These are phyloP conservation scores for Hanseniaspora pseudoguilliermondii DNA, from an alignment of 805 yeast genomes.

Conservation along the genomic window DNA sequence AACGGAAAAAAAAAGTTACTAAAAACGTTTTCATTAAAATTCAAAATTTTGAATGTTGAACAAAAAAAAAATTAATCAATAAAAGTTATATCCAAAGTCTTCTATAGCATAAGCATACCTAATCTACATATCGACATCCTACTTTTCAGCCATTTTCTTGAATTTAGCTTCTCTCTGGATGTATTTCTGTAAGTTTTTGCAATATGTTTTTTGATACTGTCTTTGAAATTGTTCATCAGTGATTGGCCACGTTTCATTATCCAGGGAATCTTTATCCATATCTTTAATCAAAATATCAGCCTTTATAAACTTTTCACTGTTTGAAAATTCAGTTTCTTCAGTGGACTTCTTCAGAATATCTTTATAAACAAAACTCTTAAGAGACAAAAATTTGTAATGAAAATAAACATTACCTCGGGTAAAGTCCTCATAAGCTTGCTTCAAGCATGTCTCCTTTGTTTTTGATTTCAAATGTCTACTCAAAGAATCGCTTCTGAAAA, in stretches of 20 bases:
- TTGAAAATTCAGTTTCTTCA: background rate
- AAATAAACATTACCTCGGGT: background rate
- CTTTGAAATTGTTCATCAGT: background rate
- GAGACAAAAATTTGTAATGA: background rate
- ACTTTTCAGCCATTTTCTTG: conserved; percentile 1
- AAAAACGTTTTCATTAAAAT: too few relatives aligned
- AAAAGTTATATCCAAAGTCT: too few relatives aligned
- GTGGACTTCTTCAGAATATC: background rate
- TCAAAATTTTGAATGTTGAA: too few relatives aligned
- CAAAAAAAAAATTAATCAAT: too few relatives aligned
- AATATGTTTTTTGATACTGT: background rate
- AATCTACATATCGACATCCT: background rate
- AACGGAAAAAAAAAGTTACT: too few relatives aligned
- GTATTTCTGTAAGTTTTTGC: background rate
- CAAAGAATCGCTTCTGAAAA: conserved; percentile 69
- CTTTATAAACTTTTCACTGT: conserved; percentile 1
- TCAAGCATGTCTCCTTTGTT: conserved; percentile 59
- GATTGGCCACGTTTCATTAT: conserved; percentile 2
- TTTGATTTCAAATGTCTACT: conserved; percentile 72
- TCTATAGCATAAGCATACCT: too few relatives aligned
- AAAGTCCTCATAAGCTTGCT: conserved; percentile 49
- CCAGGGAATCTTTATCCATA: background rate
- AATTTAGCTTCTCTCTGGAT: conserved; percentile 7
- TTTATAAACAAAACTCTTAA: background rate
- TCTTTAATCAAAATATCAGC: background rate